Base-by-base conservation (phyloP, 768 basidiomycete genomes). In the Leucocoprinus birnbaumii region DNA sequence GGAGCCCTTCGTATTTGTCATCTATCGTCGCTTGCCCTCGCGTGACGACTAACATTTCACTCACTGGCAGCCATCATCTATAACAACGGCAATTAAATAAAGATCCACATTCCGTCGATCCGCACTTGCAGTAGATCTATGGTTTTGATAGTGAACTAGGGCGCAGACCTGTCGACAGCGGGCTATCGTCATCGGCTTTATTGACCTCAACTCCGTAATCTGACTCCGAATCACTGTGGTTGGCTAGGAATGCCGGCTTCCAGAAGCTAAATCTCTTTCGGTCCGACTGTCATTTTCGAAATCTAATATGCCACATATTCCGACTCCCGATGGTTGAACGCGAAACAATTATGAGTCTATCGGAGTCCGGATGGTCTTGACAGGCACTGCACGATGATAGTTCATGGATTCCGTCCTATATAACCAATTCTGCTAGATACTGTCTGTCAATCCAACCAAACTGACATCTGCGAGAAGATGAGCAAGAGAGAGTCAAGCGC, bases 131-230 rank as follows among this genome's bases (percentile, higher is more conserved):
- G 5, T 31, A 11, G 11, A 11, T 26, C 8, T 44, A 35, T 44
- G 21, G 40, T 41, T 47, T 21, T 47, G 53, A 55, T 55, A 55
- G 22, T 26, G 8, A 55, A 55, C 53, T 55, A 37, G 53, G 51
- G 25, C 27, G 21, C 27, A 19, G 11, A 38, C 10, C 47, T 11
- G 53, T n/a, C 25, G 21, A 27, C 46, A 16, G 38, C n/a, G 27
- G 22, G 14, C 14, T 19, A 26, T 38, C 34, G 14, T 35, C 21
- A 40, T 18, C 46, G 45, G 45, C 35, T 34, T 40, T 47, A 47
- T 34, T 40, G 13, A 25, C 22, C 46, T 47, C 53, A 55, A 42
- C 38, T 55, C 46, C 46, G 53, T 18, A 48, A 42, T 41, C 41
- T 55, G 53, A 55, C 46, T 55, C 53, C 45, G 19, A 40, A 48